These are phyloP conservation scores for Penicillium sp. DNA, from an alignment of 2,329 filamentous ascomycete species.

Conservation along the genomic window DNA sequence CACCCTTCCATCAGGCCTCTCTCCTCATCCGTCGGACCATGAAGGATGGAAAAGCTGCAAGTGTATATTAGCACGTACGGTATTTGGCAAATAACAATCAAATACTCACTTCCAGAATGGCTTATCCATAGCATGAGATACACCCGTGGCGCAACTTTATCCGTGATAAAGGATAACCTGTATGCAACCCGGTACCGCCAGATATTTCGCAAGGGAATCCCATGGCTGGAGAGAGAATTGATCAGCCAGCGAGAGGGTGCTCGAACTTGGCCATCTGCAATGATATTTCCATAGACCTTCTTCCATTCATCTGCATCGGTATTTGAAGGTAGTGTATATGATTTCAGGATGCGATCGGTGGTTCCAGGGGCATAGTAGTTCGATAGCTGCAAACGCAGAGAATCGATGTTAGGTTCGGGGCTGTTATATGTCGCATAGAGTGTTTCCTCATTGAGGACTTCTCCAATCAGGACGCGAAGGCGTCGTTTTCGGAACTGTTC, in stretches of 20 bases:
- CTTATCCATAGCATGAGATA: slow-evolving; percentile 44
- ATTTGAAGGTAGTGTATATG: slow-evolving; percentile 37
- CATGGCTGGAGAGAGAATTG: slow-evolving; percentile 27
- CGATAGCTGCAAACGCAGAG: slow-evolving; percentile 39
- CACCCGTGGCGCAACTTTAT: slow-evolving; percentile 39
- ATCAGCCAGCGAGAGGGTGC: slow-evolving; percentile 21
- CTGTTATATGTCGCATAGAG: slow-evolving; percentile 46
- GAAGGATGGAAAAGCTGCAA: slow-evolving; percentile 39
- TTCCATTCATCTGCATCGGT: slow-evolving; percentile 38
- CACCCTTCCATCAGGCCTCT: slow-evolving; percentile 39
- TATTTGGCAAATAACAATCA: background rate
- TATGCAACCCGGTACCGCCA: slow-evolving; percentile 49
- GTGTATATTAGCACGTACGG: background rate
- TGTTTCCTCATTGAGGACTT: slow-evolving; percentile 48
- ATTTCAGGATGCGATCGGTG: slow-evolving; percentile 36
- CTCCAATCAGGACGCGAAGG: slow-evolving; percentile 44
- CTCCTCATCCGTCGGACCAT: slow-evolving; percentile 40
- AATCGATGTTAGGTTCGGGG: slow-evolving; percentile 33
- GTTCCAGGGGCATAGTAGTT: slow-evolving; percentile 48
- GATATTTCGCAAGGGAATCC: slow-evolving; percentile 35
- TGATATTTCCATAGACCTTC: slow-evolving; percentile 42
- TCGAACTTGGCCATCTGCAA: slow-evolving; percentile 24
- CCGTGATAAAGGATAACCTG: slow-evolving; percentile 44
- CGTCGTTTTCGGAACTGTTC: slow-evolving; percentile 36
- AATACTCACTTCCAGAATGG: slow-evolving; percentile 46